Evolutionary conservation across 257 asterid species (phyloP), one percentile per base, ranked within the genome.

Genomic region (Datura wrightii): DNA sequence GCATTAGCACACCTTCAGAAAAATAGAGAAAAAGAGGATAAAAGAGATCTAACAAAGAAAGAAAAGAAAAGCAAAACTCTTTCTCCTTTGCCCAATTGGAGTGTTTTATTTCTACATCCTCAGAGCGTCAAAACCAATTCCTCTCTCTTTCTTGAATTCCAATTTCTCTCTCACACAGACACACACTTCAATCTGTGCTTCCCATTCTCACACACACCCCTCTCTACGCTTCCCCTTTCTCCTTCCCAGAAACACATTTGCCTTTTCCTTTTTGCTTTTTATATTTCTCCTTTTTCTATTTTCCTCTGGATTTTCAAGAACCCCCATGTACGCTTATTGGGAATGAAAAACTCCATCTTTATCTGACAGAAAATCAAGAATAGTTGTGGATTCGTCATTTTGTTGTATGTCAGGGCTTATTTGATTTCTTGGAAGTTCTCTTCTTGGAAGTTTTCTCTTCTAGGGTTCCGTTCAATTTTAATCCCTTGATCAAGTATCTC

Each of bases 121-220:
- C 69, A 60, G 19, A 60, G 37, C 82, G 82, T 76, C 82, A 76
- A 76, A 76, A 50, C 82, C 82, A 52, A 76, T 76, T 76, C 82
- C 24, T 50, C 62, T 16, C 82, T 48, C 62, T 76, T 76, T 76
- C 82, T 15, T 50, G 31, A 76, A 76, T 50, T 50, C 63, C 31
- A 13, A 5, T 80, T 42, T 19, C 74, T 55, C 71, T 80, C 84
- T 14, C 69, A n/a, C 84, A 41, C 69, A 80, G 8, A 80, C 34
- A 59, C 58, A 76, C 82, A 50, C 63, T 76, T 76, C 41, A 76
- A 50, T 76, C 82, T 50, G 62, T 76, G 82, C 82, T 31, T 76
- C 62, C 46, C 46, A 76, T 76, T 56, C 31, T 31, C 58, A 37
- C 66, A 79, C 83, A 79, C n/a, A 70, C 42, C 50, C 19, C 66